A percentile compares a stretch with the other conserved stretches of the same genome.
phyloP scores from a whole-genome alignment of 352 stramenopile species.

The Thraustotheca clavata region DNA sequence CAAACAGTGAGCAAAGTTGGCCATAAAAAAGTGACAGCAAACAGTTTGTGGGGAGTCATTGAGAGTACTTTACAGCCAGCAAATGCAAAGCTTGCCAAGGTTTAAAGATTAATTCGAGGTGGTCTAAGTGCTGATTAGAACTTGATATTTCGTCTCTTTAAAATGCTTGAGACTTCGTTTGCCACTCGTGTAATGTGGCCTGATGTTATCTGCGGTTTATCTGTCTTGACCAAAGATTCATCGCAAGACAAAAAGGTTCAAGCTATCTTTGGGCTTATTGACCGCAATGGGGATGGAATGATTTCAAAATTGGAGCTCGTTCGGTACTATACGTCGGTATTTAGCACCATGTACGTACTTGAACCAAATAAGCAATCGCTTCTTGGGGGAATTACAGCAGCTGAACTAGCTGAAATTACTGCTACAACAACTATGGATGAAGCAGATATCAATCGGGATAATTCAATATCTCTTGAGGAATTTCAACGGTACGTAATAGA shows the following conservation, averaged over 20 bases:
- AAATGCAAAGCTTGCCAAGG: neutral
- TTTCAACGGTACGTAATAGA: slow-evolving; percentile 16
- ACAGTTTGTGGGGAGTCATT: neutral
- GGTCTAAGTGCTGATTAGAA: too few species aligned
- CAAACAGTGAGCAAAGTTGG: neutral
- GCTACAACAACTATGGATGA: slow-evolving; percentile 30
- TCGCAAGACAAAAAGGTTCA: slow-evolving; percentile 65
- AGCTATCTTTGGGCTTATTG: slow-evolving; percentile 74
- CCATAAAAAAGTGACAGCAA: neutral
- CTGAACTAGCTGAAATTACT: slow-evolving; percentile 44
- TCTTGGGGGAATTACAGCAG: slow-evolving; percentile 22
- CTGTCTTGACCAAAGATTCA: slow-evolving; percentile 47
- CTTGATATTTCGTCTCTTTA: neutral
- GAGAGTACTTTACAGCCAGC: neutral
- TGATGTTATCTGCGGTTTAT: slow-evolving; percentile 67
- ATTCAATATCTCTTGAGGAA: slow-evolving; percentile 16
- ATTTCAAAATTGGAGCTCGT: slow-evolving; percentile 77
- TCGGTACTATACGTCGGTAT: slow-evolving; percentile 63
- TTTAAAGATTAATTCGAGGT: too few species aligned
- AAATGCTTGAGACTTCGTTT: neutral
- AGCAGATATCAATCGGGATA: slow-evolving; percentile 24
- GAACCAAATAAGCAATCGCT: slow-evolving; percentile 36
- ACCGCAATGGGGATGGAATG: slow-evolving; percentile 71
- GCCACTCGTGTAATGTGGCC: neutral
- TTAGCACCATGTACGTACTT: slow-evolving; percentile 60